Percentiles rank a stretch among this genome's conserved stretches.
Evolutionary conservation across 345 rosid species (phyloP).

Genomic region (Trapa incisa): DNA sequence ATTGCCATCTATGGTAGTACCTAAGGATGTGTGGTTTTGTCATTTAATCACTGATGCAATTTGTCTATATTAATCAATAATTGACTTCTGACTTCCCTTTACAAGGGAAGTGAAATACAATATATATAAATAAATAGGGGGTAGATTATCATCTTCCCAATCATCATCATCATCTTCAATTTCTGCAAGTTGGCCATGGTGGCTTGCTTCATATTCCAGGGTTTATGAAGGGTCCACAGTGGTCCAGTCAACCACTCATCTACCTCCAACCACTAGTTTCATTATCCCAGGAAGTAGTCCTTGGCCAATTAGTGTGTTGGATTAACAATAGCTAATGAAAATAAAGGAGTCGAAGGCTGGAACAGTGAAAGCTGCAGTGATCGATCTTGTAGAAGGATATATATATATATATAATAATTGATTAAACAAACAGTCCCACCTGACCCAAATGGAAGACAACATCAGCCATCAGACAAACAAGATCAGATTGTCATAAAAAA

Average conservation of each 20-base stretch:
- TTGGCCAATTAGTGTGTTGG: no score
- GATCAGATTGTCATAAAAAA: not conserved
- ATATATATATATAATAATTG: not conserved
- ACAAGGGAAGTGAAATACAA: constrained; percentile 6
- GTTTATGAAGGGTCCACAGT: not conserved
- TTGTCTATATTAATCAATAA: not conserved
- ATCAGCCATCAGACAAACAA: not conserved
- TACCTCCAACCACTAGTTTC: not conserved
- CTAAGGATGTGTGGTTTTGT: not conserved
- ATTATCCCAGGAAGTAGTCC: not conserved
- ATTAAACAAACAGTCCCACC: not conserved
- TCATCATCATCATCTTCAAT: not conserved
- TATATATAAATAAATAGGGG: not conserved
- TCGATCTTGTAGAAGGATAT: no score
- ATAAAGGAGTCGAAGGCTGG: not conserved
- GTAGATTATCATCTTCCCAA: constrained; percentile 3
- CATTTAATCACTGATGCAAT: not conserved
- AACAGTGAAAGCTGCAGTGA: not conserved
- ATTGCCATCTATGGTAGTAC: not conserved
- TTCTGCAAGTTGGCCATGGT: not conserved
- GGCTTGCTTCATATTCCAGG: not conserved
- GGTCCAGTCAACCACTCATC: not conserved
- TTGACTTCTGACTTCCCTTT: not conserved
- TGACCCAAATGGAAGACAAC: not conserved
- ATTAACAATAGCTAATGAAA: no score